phyloP scores from a whole-genome alignment of 2,329 filamentous ascomycete species.

The Alternaria dauci region DNA sequence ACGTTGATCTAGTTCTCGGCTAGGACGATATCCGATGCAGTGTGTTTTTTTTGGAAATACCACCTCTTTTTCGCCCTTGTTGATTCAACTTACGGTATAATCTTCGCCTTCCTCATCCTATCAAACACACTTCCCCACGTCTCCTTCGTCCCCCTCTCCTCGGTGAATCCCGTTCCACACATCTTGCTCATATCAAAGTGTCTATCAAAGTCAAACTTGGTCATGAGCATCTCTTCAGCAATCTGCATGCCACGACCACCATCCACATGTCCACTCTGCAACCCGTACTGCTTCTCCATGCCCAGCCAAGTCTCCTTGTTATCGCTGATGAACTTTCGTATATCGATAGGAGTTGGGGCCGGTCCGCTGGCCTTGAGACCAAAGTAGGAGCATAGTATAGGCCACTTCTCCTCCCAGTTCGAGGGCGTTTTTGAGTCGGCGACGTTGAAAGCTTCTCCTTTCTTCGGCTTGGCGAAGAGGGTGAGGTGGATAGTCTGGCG shows the following conservation, averaged over 20 bases:
- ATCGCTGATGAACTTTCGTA: constrained; percentile 41
- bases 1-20: too few species aligned
- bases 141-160: constrained; percentile 51
- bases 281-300: constrained; percentile 34
- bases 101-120: constrained; percentile 53
- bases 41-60: too few species aligned
- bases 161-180: constrained; percentile 53
- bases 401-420: constrained; percentile 57
- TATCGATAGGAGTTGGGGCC: constrained; percentile 24
- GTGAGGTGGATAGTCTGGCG: constrained; percentile 54
- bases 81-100: constrained; percentile 45
- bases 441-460: constrained; percentile 53
- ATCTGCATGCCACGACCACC: constrained; percentile 48
- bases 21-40: too few species aligned
- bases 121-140: constrained; percentile 57
- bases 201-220: constrained; percentile 56
- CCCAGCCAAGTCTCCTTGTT: constrained; percentile 35
- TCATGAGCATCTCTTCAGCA: constrained; percentile 56
- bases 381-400: constrained; percentile 56
- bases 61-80: too few species aligned
- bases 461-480: constrained; percentile 48
- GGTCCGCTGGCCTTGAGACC: constrained; percentile 52
- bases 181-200: constrained; percentile 57
- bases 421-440: constrained; percentile 51
- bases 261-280: constrained; percentile 52